Evolutionary conservation across 192 early-diverging fungal species (phyloP).

Genomic region (Rhizophagus clarus): DNA sequence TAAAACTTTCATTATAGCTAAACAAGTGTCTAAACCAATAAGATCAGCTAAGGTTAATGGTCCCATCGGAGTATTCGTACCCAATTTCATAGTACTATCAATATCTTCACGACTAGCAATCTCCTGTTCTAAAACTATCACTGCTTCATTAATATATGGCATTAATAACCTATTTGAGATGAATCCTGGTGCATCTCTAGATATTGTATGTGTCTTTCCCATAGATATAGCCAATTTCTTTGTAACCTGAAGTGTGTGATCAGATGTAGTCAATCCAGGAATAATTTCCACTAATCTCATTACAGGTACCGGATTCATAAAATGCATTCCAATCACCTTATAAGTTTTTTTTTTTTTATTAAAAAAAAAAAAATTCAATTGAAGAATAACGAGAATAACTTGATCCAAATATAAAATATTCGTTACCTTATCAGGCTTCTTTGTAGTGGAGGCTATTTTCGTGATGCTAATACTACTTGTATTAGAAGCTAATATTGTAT

Average conservation of each 20-base stretch:
- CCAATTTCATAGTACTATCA: conserved; percentile 98
- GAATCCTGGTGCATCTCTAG: conserved; percentile 92
- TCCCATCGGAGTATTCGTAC: conserved; percentile 97
- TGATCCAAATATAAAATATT: no score
- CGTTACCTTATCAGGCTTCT: conserved; percentile 68
- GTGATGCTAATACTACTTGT: conserved; percentile 98
- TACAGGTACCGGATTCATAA: conserved; percentile 98
- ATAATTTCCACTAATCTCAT: conserved; percentile 98
- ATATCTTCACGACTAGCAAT: conserved; percentile 93
- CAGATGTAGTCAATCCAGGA: conserved; percentile 85
- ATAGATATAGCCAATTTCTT: conserved; percentile 76
- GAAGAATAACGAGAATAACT: neutral
- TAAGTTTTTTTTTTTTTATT: neutral
- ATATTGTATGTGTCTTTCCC: conserved; percentile 92
- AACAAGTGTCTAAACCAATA: conserved; percentile 97
- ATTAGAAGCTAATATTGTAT: conserved; percentile 92
- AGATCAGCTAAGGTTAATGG: conserved; percentile 96
- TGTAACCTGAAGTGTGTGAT: conserved; percentile 71
- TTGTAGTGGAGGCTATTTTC: conserved; percentile 93
- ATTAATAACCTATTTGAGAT: conserved; percentile 97
- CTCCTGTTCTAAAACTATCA: conserved; percentile 81
- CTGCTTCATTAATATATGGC: conserved; percentile 99
- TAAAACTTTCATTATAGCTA: conserved; percentile 96
- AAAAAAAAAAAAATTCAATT: conserved; percentile 1
- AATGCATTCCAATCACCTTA: conserved; percentile 97